Percentiles rank a stretch among this genome's conserved stretches.
These are phyloP conservation scores for Penicillium dipodomyicola DNA, from an alignment of 495 filamentous ascomycete genomes.

Conservation along the genomic window DNA sequence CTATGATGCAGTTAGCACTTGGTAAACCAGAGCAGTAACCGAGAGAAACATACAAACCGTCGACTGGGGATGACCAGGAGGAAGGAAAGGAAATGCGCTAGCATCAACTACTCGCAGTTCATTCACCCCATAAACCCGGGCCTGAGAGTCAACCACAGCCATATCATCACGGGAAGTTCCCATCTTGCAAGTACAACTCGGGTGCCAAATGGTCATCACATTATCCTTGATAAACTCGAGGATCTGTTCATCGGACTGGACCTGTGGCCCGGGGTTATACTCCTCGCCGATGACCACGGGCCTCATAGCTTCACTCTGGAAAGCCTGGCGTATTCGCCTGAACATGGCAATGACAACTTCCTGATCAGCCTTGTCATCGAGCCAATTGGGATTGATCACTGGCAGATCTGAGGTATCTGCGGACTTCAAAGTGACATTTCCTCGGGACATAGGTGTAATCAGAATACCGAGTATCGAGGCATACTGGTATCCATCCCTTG, in stretches of 20 bases:
- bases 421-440: constrained; percentile 53
- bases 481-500: constrained; percentile 48
- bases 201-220: constrained; percentile 50
- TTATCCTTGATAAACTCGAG: constrained; percentile 39
- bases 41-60: constrained; percentile 39
- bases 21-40: not conserved
- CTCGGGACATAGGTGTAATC: constrained; percentile 50
- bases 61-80: constrained; percentile 52
- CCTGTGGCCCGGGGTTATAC: constrained; percentile 43
- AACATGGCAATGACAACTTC: constrained; percentile 54
- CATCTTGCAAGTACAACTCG: constrained; percentile 54
- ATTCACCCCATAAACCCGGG: constrained; percentile 51
- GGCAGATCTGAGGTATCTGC: constrained; percentile 45
- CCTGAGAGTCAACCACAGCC: constrained; percentile 57
- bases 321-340: constrained; percentile 49
- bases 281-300: constrained; percentile 46
- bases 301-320: constrained; percentile 40
- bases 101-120: constrained; percentile 59
- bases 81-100: constrained; percentile 50
- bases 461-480: constrained; percentile 42
- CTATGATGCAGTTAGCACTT: constrained; percentile 15
- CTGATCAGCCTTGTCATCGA: constrained; percentile 47
- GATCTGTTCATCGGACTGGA: constrained; percentile 54
- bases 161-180: constrained; percentile 44
- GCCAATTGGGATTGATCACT: constrained; percentile 54